A percentile compares a stretch with the other conserved stretches of the same genome.
phyloP scores from a whole-genome alignment of 192 early-diverging fungal species.

The Backusella westeae region DNA sequence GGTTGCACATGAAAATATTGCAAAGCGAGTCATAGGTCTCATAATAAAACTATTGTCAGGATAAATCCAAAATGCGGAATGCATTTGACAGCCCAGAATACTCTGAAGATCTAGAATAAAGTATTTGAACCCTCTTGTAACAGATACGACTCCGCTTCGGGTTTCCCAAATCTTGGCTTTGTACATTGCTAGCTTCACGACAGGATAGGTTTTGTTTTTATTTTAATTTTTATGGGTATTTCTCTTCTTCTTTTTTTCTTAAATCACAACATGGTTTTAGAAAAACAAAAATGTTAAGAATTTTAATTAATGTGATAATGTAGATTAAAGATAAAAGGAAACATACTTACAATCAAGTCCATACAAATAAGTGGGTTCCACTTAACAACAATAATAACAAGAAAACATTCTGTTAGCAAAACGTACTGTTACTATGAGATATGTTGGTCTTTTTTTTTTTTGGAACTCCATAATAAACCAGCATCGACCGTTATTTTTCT shows the following conservation, averaged over 20 bases:
- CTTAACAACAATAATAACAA: neutral
- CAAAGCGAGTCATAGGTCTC: neutral
- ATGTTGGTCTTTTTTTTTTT: neutral
- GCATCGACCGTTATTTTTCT: neutral
- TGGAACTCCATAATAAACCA: neutral
- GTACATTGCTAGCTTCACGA: neutral
- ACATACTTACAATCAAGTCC: neutral
- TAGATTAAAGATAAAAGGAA: neutral
- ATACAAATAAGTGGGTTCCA: neutral
- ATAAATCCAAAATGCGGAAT: neutral
- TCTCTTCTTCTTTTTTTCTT: neutral
- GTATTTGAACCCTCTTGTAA: neutral
- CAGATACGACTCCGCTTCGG: neutral
- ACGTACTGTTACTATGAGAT: neutral
- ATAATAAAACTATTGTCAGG: neutral
- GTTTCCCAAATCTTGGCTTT: neutral
- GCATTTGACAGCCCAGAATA: slow-evolving; percentile 9
- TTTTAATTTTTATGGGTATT: neutral
- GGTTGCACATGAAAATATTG: neutral
- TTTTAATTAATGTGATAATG: slow-evolving; percentile 4
- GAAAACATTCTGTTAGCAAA: neutral
- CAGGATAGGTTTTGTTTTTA: neutral
- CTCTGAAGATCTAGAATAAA: slow-evolving; percentile 2
- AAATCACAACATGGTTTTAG: neutral
- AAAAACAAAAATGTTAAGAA: neutral